Percentiles rank a stretch among this genome's conserved stretches.
phyloP scores from a whole-genome alignment of 2,329 filamentous ascomycete genomes.

The Cadophora gregata region DNA sequence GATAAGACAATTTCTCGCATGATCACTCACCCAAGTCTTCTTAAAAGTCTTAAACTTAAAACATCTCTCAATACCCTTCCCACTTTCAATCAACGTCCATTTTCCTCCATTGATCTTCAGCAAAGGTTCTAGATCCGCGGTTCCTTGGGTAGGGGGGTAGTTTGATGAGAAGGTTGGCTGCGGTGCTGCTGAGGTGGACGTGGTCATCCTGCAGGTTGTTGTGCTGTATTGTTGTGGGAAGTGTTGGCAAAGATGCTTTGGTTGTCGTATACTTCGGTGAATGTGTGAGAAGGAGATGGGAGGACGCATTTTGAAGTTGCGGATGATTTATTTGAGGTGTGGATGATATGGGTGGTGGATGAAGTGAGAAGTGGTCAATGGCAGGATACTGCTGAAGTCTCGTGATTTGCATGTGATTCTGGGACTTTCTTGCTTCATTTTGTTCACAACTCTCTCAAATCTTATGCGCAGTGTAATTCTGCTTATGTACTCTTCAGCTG shows the following conservation, averaged over 20 bases:
- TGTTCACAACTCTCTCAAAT: no score
- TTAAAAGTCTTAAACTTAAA: slow-evolving; percentile 71
- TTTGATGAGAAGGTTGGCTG: slow-evolving; percentile 30
- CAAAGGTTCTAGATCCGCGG: slow-evolving; percentile 29
- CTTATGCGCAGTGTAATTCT: no score
- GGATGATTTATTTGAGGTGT: neutral
- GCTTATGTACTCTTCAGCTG: no score
- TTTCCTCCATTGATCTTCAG: slow-evolving; percentile 40
- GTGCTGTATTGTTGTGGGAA: neutral
- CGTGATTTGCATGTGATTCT: slow-evolving; percentile 17
- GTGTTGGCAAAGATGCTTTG: neutral
- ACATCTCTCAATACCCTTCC: slow-evolving; percentile 61
- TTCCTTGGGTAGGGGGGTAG: slow-evolving; percentile 28
- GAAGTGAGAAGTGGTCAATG: neutral
- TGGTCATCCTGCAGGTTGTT: neutral
- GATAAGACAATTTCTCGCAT: neutral
- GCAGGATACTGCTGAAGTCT: neutral
- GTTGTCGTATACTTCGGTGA: neutral
- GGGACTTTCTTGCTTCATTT: neutral
- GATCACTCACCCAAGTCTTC: slow-evolving; percentile 64
- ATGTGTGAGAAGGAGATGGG: neutral
- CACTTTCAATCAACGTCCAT: slow-evolving; percentile 59
- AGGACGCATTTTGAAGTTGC: slow-evolving; percentile 1
- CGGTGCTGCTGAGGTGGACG: slow-evolving; percentile 11
- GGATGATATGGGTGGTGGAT: neutral